Percentiles rank a stretch among this genome's conserved stretches.
Conservation (phyloP, 1,284 basidiomycete genomes). For the Caloboletus inedulis region DNA sequence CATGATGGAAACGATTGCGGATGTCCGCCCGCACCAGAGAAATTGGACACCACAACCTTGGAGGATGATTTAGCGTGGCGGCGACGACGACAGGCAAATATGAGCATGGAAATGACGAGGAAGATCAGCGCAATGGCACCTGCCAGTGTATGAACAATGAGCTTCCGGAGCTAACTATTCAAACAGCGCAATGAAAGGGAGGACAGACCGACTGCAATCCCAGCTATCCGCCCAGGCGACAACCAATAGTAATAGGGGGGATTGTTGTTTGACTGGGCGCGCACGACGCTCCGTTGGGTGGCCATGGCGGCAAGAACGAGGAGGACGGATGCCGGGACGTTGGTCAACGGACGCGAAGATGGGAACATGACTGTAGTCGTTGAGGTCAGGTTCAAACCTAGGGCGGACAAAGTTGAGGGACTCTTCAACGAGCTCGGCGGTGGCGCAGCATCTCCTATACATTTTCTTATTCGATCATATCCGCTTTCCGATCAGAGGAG, state of each 20-base stretch:
- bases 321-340: neutral
- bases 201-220: conserved; percentile 25
- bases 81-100: conserved; percentile 13
- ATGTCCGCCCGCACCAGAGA: neutral
- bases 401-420: no score
- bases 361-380: neutral
- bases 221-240: conserved; percentile 26
- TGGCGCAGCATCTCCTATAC: neutral
- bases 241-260: conserved; percentile 18
- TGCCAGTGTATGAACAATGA: conserved; percentile 2
- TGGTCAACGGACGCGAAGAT: neutral
- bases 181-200: no score
- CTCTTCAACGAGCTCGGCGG: neutral
- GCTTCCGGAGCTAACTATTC: neutral
- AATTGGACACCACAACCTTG: neutral
- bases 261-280: neutral
- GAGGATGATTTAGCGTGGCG: conserved; percentile 2
- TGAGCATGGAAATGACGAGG: conserved; percentile 12
- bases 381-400: neutral
- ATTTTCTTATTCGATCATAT: neutral
- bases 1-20: conserved; percentile 13
- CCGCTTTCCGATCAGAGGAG: neutral
- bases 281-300: conserved; percentile 1
- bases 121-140: conserved; percentile 10
- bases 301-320: conserved; percentile 7